Evolutionary conservation across 169 alveolate genomes (phyloP), one percentile per base, ranked within the genome.

Genomic region (Cryptosporidium tyzzeri): DNA sequence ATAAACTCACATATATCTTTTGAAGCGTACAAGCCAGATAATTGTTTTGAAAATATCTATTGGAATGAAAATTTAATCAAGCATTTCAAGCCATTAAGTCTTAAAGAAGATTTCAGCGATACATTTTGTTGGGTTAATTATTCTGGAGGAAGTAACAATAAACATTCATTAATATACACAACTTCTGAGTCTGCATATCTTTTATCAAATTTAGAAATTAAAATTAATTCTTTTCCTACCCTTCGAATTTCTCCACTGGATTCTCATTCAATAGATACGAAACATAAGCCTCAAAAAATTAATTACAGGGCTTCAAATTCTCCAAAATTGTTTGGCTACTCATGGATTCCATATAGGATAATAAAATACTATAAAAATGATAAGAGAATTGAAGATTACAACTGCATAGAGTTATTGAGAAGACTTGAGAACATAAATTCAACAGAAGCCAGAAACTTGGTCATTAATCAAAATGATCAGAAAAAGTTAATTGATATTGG

Each of bases 311-410:
- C 44, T 45, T 16, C 16, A 23, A 41, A 31, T 12, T 2, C 12
- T 3, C 71, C 70, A 31, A 41, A 21, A 14, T 8, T 73, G 18
- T 55, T 73, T 21, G 86, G 86, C 2, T 73, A 73, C 33, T 73
- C 86, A 18, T 73, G 86, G 86, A 55, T 73, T 31, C 86, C 86
- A 31, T 37, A 59, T 55, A 73, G 86, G 53, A 29, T 73, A 73
- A 37, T 39, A 21, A 73, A 55, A 33, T 53, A 73, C 21, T 73
- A 51, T 48, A n/a, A 26, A 12, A 50, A 73, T n/a, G n/a, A 10
- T 5, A 50, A 29, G n/a, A 73, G 10, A 9, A 37, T 73, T 10
- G 70, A 73, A 58, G 51, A 73, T 3, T 23, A 0, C 2, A 53
- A 33, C 55, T 53, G 69, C 10, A 26, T 33, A 9, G 31, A 26